Conservation (phyloP, 2,329 filamentous ascomycete genomes). For the Trichothecium sympodiale region DNA sequence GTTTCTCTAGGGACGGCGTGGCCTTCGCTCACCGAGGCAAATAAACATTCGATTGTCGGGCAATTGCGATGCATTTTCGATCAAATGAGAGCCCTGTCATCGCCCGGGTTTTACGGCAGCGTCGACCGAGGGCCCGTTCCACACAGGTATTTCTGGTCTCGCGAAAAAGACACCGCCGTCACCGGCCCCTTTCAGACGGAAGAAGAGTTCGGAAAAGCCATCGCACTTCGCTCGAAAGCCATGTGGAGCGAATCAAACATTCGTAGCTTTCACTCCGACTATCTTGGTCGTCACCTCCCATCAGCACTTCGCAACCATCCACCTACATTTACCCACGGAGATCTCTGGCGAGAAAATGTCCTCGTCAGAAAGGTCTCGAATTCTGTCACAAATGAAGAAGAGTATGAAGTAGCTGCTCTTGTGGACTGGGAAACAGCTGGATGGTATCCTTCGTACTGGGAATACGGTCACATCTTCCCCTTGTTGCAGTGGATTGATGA, state of each 20-base stretch:
- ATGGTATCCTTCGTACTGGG: conserved; percentile 6
- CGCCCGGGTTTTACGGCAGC: conserved; percentile 3
- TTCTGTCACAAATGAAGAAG: background rate
- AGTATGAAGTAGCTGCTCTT: conserved; percentile 1
- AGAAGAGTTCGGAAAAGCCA: conserved; percentile 1
- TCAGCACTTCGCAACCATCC: background rate
- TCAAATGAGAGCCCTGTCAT: conserved; percentile 1
- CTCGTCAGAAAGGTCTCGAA: background rate
- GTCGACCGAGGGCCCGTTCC: conserved; percentile 1
- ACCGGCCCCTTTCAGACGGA: conserved; percentile 3
- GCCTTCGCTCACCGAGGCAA: no score
- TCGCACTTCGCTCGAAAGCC: conserved; percentile 1
- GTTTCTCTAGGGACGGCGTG: no score
- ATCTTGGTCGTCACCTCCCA: background rate
- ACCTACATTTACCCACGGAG: conserved; percentile 1
- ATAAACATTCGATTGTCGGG: background rate
- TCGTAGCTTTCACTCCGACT: conserved; percentile 1
- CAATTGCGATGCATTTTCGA: conserved; percentile 2
- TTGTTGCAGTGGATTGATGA: no score
- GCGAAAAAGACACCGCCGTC: background rate
- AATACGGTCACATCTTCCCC: no score
- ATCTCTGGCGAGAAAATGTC: conserved; percentile 4
- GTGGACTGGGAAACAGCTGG: conserved; percentile 5
- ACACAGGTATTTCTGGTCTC: conserved; percentile 2
- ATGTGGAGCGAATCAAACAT: conserved; percentile 4